Evolutionary conservation across 2,329 filamentous ascomycete genomes (phyloP).

Genomic region (Aspergillus sergii): DNA sequence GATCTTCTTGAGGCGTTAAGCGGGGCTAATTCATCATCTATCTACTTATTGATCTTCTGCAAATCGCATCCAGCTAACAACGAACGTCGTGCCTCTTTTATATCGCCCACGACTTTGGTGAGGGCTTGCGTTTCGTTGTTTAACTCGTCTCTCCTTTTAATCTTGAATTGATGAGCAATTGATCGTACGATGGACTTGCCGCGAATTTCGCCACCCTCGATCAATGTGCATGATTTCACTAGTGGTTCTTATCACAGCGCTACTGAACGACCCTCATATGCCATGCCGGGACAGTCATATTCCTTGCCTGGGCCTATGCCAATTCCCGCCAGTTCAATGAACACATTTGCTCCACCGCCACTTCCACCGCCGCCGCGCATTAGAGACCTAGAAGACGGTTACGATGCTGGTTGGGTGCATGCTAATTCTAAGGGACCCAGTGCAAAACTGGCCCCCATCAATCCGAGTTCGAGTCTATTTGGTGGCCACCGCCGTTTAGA

Average conservation of each 20-base stretch:
- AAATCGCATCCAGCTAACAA: constrained; percentile 2
- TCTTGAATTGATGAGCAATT: constrained; percentile 19
- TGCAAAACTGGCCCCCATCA: constrained; percentile 52
- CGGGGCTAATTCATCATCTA: constrained; percentile 1
- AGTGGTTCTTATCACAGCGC: constrained; percentile 33
- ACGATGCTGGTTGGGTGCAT: constrained; percentile 66
- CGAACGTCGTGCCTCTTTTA: constrained; percentile 11
- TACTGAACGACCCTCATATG: constrained; percentile 41
- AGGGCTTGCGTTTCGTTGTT: constrained; percentile 1
- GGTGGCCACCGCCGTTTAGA: constrained; percentile 47
- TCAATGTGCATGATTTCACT: constrained; percentile 46
- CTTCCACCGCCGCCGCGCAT: constrained; percentile 67
- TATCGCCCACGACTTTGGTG: constrained; percentile 4
- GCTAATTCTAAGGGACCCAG: constrained; percentile 57
- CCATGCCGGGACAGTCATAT: constrained; percentile 44
- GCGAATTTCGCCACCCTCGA: constrained; percentile 44
- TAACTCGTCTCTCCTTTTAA: not conserved
- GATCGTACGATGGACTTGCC: constrained; percentile 49
- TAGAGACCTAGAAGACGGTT: constrained; percentile 57
- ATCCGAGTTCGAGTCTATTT: constrained; percentile 53
- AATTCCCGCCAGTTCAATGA: constrained; percentile 59
- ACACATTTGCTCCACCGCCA: constrained; percentile 58
- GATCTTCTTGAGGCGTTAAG: constrained; percentile 20
- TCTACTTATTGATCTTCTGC: constrained; percentile 4
- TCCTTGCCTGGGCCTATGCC: constrained; percentile 60